Conservation (phyloP, 1,284 basidiomycete species). For the Thelephora terrestris region DNA sequence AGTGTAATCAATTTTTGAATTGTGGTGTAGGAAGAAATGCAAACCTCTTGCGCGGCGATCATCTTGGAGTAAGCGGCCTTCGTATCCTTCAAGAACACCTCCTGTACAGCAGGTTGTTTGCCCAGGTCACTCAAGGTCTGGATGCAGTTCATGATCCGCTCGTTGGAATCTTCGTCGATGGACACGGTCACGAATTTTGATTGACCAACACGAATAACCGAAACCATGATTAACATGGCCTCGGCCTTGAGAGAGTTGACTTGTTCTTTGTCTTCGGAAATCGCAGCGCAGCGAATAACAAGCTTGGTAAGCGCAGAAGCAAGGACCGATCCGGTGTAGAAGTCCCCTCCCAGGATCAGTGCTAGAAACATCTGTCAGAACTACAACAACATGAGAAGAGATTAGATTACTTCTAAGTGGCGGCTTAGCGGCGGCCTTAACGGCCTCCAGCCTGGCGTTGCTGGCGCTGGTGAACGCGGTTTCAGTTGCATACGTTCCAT, state of each 20-base stretch:
- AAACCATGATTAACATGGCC: conserved; percentile 98
- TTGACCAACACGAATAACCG: conserved; percentile 93
- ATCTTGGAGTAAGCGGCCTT: conserved; percentile 92
- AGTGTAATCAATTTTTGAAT: not conserved
- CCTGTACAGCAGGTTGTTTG: conserved; percentile 51
- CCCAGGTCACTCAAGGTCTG: conserved; percentile 82
- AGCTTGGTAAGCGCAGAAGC: conserved; percentile 89
- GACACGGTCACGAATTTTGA: conserved; percentile 89
- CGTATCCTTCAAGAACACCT: conserved; percentile 91
- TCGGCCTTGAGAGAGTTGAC: conserved; percentile 79
- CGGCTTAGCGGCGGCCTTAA: conserved; percentile 83
- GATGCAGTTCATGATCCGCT: conserved; percentile 95
- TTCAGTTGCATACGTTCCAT: conserved; percentile 98
- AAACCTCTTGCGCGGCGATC: conserved; percentile 84
- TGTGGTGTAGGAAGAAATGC: conserved; percentile 8
- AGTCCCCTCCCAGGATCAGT: conserved; percentile 90
- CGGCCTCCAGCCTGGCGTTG: conserved; percentile 63
- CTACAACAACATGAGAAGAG: conserved; percentile 2
- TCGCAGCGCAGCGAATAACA: conserved; percentile 71
- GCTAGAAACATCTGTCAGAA: conserved; percentile 30
- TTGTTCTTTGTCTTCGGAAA: conserved; percentile 44
- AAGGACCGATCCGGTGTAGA: conserved; percentile 91
- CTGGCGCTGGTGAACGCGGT: conserved; percentile 76
- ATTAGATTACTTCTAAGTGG: conserved; percentile 63
- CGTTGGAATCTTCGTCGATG: conserved; percentile 97